Evolutionary conservation across 2,329 filamentous ascomycete species (phyloP), one percentile per base, ranked within the genome.

Genomic region (Gnomoniopsis sp.): DNA sequence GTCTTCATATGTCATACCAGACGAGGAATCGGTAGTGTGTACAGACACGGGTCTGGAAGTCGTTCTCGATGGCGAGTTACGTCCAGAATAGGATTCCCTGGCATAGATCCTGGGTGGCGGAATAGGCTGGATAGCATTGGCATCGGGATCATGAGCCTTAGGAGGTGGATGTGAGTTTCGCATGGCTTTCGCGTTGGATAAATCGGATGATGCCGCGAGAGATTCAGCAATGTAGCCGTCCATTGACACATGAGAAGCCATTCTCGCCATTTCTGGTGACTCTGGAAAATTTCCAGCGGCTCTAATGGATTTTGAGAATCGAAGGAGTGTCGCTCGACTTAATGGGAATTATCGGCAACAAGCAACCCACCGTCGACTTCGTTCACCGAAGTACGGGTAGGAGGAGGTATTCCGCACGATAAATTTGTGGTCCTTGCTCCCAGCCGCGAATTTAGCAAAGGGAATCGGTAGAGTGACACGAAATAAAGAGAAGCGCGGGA

Each of bases 1-100:
- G 61, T 71, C 69, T 21, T 68, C 64, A 46, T 68, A 69, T 12
- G 49, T 49, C 19, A 51, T 55, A 3, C 55, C 59, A 44, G 53
- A 52, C 19, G 52, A 55, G 3, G 59, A 61, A n/a, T 43, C 26
- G 11, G 59, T 59, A 3, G 48, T 61, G 19, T 59, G 57, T 3
- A 61, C 49, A 30, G 59, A 61, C 41, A 50, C 44, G 12, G 56
- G 56, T 21, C 59, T 51, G 26, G 59, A 34, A 49, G 51, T 44
- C 2, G 57, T 47, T 3, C 21, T 61, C 7, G 55, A 53, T 1
- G 47, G 55, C 6, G 43, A 53, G 19, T 43, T 53, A 30, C 51
- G 46, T 30, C 53, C 26, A 0, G 53, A 55, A 23, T 38, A 19
- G 11, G 30, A 30, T 19, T 55, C 33, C 21, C 46, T 43, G 10